Evolutionary conservation across 768 basidiomycete genomes (phyloP), one percentile per base, ranked within the genome.

Genomic region (Leccinum boreale): DNA sequence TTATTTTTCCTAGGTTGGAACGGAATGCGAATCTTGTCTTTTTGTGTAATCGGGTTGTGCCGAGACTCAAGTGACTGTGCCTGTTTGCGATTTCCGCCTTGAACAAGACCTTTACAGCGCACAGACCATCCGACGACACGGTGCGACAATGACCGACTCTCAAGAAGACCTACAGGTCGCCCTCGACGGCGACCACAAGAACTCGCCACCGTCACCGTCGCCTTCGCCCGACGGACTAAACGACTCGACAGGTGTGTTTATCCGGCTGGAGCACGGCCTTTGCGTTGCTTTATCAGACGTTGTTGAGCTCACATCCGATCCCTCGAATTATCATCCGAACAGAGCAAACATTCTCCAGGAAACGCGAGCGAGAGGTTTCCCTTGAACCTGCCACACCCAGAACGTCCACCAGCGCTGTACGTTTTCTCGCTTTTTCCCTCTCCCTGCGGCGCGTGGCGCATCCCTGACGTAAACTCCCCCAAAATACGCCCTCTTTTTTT

Each of bases 291-390:
- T 65, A 69, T 65, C 70, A 61, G 48, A 52, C 60, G 58, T 65
- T 59, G 63, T 67, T 33, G 54, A 61, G 63, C 49, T 64, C 39
- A 3, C 56, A 51, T 57, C 59, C 59, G 65, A 67, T 72, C 35
- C 19, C 26, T 54, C 12, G 31, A 33, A 33, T 33, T 5, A 33
- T 33, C 31, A 14, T 33, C 53, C 59, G 54, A 54, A 56, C 65
- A 75, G 75, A 76, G 52, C 70, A 78, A 63, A 83, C 77, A 60
- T 70, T 77, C 48, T 84, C 87, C 23, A 81, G 81, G 70, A 92
- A 92, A 72, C 80, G 90, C 61, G 89, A 90, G 71, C 78, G 90
- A 35, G 89, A 91, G 71, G 83, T 86, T 23, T 92, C 90, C 26
- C 72, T 87, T 33, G 90, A 92, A 70, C 88, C 89, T 57, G 66